Conservation (phyloP, 2,329 filamentous ascomycete genomes). For the Sporothrix curviconia region DNA sequence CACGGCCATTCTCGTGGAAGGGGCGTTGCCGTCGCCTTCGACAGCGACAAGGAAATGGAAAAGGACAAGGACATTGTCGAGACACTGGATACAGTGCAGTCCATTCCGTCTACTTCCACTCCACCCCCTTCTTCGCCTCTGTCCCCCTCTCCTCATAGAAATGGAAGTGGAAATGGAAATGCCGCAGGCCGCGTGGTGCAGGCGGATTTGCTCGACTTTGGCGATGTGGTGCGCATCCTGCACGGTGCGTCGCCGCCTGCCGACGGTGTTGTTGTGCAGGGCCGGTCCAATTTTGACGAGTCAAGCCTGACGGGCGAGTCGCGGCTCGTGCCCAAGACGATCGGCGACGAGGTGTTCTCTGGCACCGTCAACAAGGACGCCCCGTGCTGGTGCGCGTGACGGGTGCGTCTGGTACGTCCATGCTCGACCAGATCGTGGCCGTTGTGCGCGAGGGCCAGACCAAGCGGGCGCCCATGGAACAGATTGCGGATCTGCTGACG, state of each 20-base stretch:
- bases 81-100: conserved; percentile 20
- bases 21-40: no score
- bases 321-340: conserved; percentile 54
- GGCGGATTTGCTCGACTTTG: conserved; percentile 67
- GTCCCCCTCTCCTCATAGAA: no score
- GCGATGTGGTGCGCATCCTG: conserved; percentile 66
- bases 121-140: no score
- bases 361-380: conserved; percentile 68
- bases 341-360: conserved; percentile 60
- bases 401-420: conserved; percentile 59
- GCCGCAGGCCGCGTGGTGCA: conserved; percentile 29
- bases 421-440: conserved; percentile 74
- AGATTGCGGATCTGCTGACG: conserved; percentile 65
- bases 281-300: conserved; percentile 71
- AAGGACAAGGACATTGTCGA: conserved; percentile 28
- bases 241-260: conserved; percentile 79
- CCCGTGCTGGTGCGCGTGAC: conserved; percentile 59
- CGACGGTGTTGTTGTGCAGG: conserved; percentile 63
- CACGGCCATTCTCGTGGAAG: conserved; percentile 63
- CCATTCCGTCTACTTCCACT: neutral
- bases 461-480: conserved; percentile 67
- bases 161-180: no score
- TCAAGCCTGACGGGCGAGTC: conserved; percentile 82
- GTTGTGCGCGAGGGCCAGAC: conserved; percentile 73
- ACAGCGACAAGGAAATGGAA: conserved; percentile 3